Evolutionary conservation across 73 alveolate genomes (phyloP), one percentile per base, ranked within the genome.

Genomic region (Blepharisma japonicum): DNA sequence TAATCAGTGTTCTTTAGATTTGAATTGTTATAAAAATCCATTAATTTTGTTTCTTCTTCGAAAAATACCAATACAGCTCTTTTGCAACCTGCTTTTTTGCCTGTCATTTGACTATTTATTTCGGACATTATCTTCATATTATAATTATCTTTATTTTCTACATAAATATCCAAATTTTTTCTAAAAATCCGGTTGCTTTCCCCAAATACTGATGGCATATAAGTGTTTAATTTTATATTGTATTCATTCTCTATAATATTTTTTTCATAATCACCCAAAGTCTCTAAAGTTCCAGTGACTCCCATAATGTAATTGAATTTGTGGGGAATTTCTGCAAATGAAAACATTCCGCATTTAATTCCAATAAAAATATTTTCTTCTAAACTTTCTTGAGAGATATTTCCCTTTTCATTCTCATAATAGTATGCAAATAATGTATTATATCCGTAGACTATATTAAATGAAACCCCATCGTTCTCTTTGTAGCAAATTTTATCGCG

Each of bases 251-350:
- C 45, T 27, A 42, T 51, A 6, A 84, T 77, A 42, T 79, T 0
- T 21, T n/a, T 5, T 46, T 80, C 81, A 25, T 56, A 53, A 25
- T 79, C 83, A 11, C 68, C 54, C 42, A 84, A 42, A 45, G 78
- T 20, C 7, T 68, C 61, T 39, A 80, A 45, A 9, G 91, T 84
- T 2, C 91, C 91, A 6, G 85, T 70, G 56, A 84, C 91, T 6
- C 91, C 91, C 47, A 84, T 45, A 46, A 84, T 80, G 32, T 46
- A 80, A 8, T 66, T 6, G 39, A 80, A 84, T 27, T 6, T 2
- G 45, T 32, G 49, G 6, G 91, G 91, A n/a, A 84, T 53, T 45
- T 84, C 80, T n/a, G 91, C 88, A 45, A 56, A 84, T 0, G 88
- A 80, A 55, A 80, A 84, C 55, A 79, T 42, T 6, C 89, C 91